Evolutionary conservation across 1,139 yeast genomes (phyloP), one percentile per base, ranked within the genome.

Genomic region (Hemisphaericaspora lyxosophila): DNA sequence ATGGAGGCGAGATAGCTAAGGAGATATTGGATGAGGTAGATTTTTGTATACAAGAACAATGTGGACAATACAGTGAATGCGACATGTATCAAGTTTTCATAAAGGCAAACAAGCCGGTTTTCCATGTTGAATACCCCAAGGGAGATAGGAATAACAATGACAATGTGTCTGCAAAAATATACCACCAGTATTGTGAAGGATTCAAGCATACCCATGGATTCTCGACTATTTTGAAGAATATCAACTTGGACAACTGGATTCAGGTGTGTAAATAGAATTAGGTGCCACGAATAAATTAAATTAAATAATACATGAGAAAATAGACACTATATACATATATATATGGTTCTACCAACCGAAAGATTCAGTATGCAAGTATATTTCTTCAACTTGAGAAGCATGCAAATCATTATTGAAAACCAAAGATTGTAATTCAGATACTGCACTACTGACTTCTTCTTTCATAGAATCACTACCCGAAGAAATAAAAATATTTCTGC

Each of bases 361-460:
- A 22, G 72, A 57, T 48, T 80, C 85, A 0, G 82, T 75, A 46
- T 80, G 85, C 33, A 80, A 56, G 46, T 64, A 78, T 8, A 80
- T 63, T 51, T 80, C 85, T 31, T 70, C 71, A 4, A 69, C 62
- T 9, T 63, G 53, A 3, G 51, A 44, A 7, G 40, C 46, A 31
- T 48, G 40, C n/a, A 50, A 29, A 40, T 61, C 69, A 33, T 53
- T 54, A 43, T 64, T 65, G 44, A 69, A 59, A 3, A 70, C 50
- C 34, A 55, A 41, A 2, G 58, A 42, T 44, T 70, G 75, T 27
- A 66, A 49, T 5, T 49, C 43, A 1, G 85, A 72, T 4, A 69
- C 74, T 0, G 65, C 62, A 29, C 59, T 58, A 17, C 79, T 70
- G 15, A 73, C 74, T n/a, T 63, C 62, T 11, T 53, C 35, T 48